Conservation (phyloP, 495 filamentous ascomycete genomes). For the Filosporella fistucella region DNA sequence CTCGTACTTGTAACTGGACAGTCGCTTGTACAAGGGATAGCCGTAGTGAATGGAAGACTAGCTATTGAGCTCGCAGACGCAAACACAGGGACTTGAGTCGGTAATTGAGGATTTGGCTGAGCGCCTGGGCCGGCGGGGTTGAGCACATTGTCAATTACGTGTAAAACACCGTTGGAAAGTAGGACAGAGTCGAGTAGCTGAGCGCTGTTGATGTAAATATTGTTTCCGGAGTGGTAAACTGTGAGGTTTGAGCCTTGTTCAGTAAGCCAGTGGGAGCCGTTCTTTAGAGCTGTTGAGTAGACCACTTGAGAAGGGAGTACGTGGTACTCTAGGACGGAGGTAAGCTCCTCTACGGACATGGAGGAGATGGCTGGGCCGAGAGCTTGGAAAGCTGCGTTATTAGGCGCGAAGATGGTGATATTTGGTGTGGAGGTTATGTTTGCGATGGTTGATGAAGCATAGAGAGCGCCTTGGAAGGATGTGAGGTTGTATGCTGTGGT, state of each 20-base stretch:
- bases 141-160: conserved; percentile 49
- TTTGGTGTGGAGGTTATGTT: conserved; percentile 37
- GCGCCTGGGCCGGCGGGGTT: conserved; percentile 16
- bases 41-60: conserved; percentile 14
- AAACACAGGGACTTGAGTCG: conserved; percentile 17
- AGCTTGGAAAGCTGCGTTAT: conserved; percentile 55
- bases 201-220: conserved; percentile 41
- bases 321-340: conserved; percentile 52
- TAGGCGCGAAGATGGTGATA: conserved; percentile 61
- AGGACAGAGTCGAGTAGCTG: conserved; percentile 53
- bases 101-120: conserved; percentile 16
- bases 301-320: conserved; percentile 44
- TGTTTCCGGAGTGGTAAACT: conserved; percentile 42
- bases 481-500: conserved; percentile 49
- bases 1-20: conserved; percentile 20
- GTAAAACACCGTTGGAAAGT: conserved; percentile 61
- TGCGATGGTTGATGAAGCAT: conserved; percentile 34
- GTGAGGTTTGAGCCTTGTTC: conserved; percentile 43
- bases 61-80: conserved; percentile 10
- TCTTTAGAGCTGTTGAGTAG: conserved; percentile 43
- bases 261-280: conserved; percentile 37
- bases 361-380: conserved; percentile 47
- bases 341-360: conserved; percentile 42
- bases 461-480: conserved; percentile 51
- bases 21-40: conserved; percentile 27